These are phyloP conservation scores for Alternaria gansuensis DNA, from an alignment of 2,329 filamentous ascomycete genomes.

Conservation along the genomic window DNA sequence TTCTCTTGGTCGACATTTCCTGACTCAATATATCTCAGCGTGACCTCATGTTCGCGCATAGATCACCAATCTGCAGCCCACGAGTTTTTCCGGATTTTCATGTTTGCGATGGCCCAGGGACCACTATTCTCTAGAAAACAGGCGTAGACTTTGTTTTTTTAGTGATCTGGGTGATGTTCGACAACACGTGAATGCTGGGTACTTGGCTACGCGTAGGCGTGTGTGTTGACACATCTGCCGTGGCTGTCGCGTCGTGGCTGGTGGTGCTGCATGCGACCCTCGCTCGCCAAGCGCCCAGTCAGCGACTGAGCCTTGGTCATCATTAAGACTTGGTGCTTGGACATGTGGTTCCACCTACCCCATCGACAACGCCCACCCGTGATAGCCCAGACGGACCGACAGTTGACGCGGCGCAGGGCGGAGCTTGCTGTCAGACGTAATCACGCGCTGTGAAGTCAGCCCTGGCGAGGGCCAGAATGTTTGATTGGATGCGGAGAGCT, in stretches of 20 bases:
- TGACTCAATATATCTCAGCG: background rate
- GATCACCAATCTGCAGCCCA: background rate
- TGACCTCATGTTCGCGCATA: conserved; percentile 1
- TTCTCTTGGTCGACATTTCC: background rate
- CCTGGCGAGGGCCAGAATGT: background rate
- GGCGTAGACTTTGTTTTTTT: background rate
- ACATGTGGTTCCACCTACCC: background rate
- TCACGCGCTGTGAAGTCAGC: conserved; percentile 2
- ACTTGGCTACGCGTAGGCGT: conserved; percentile 11
- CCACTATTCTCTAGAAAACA: background rate
- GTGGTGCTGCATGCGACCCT: conserved; percentile 4
- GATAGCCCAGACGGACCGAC: conserved; percentile 15
- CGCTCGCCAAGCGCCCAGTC: background rate
- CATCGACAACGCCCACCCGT: background rate
- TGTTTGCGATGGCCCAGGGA: background rate
- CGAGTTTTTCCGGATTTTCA: background rate
- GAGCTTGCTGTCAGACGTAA: conserved; percentile 10
- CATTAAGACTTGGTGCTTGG: background rate
- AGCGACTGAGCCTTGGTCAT: background rate
- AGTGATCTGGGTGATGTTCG: background rate
- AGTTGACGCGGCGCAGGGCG: background rate
- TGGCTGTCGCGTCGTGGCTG: conserved; percentile 8
- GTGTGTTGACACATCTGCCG: conserved; percentile 1
- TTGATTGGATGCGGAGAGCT: background rate
- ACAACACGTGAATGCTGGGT: background rate